These are phyloP conservation scores for Zygosaccharomyces sapae DNA, from an alignment of 1,139 yeast genomes.

Conservation along the genomic window DNA sequence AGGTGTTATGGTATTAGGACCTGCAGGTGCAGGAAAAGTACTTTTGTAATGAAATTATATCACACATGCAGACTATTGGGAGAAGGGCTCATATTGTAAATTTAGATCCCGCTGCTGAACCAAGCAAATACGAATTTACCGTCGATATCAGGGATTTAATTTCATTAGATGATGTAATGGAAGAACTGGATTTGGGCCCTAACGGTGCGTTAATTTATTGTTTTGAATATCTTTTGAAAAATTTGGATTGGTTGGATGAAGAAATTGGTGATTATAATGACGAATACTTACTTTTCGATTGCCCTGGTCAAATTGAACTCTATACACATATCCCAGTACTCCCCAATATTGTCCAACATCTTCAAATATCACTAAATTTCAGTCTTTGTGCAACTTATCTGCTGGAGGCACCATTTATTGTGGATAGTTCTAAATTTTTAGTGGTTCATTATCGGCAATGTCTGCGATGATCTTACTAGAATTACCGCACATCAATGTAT, in stretches of 20 bases:
- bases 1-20: slow-evolving; percentile 93
- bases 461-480: slow-evolving; percentile 94
- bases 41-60: slow-evolving; percentile 82
- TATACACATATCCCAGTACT: slow-evolving; percentile 92
- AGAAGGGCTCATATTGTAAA: slow-evolving; percentile 92
- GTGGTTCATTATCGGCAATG: slow-evolving; percentile 96
- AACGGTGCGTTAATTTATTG: slow-evolving; percentile 93
- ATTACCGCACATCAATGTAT: slow-evolving; percentile 86
- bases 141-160: slow-evolving; percentile 89
- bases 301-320: slow-evolving; percentile 97
- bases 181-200: slow-evolving; percentile 89
- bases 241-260: slow-evolving; percentile 94
- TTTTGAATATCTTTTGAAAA: slow-evolving; percentile 80
- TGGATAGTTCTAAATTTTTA: slow-evolving; percentile 89
- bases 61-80: slow-evolving; percentile 87
- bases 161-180: slow-evolving; percentile 94
- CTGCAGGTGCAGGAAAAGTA: slow-evolving; percentile 97
- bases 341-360: slow-evolving; percentile 81
- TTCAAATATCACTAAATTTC: slow-evolving; percentile 73
- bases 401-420: slow-evolving; percentile 88
- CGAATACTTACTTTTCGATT: slow-evolving; percentile 89
- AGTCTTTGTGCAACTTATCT: slow-evolving; percentile 88
- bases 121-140: slow-evolving; percentile 85
- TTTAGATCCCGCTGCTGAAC: slow-evolving; percentile 96
- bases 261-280: slow-evolving; percentile 92